Base-by-base conservation (phyloP, 129 eudicot species). In the Saussurea involucrata region DNA sequence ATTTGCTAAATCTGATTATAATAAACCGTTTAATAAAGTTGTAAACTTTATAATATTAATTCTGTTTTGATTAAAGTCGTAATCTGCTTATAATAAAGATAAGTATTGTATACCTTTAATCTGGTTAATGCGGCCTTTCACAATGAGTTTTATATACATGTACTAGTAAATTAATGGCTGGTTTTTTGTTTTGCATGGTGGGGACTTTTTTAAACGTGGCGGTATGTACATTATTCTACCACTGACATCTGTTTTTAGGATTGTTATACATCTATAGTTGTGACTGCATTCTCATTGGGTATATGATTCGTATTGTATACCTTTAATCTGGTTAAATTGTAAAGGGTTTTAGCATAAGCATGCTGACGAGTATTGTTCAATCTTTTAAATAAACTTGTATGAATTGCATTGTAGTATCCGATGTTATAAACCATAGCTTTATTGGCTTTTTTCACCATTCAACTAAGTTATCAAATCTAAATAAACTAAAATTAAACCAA, bases 191-290 rank as follows among this genome's bases (percentile, higher is more conserved):
- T 76, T 87, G 86, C 99, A 95, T 97, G 99, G 92, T 65, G 99
- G 99, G 46, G 99, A 90, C 83, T 86, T 92, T 69, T 80, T 85
- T 68, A 87, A 89, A 66, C 96, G 83, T 79, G 90, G 90, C 31
- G 99, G 97, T 95, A 88, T 75, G 98, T 80, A 11, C 75, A 32
- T n/a, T n/a, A n/a, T 66, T 58, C 31, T 49, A n/a, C 18, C 10
- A 31, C 40, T 0, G 10, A 8, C 0, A 10, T 15, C 24, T 6
- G 8, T 21, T 13, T 21, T 61, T 22, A n/a, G n/a, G 12, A 72
- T 65, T n/a, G n/a, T 63, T 58, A 5, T 64, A n/a, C n/a, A n/a
- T n/a, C n/a, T n/a, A n/a, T n/a, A n/a, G n/a, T n/a, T n/a, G n/a
- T n/a, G n/a, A n/a, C 49, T 53, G 61, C 61, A 18, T 53, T 15